phyloP scores from a whole-genome alignment of 495 filamentous ascomycete species.

The Parathielavia hyrcaniae region DNA sequence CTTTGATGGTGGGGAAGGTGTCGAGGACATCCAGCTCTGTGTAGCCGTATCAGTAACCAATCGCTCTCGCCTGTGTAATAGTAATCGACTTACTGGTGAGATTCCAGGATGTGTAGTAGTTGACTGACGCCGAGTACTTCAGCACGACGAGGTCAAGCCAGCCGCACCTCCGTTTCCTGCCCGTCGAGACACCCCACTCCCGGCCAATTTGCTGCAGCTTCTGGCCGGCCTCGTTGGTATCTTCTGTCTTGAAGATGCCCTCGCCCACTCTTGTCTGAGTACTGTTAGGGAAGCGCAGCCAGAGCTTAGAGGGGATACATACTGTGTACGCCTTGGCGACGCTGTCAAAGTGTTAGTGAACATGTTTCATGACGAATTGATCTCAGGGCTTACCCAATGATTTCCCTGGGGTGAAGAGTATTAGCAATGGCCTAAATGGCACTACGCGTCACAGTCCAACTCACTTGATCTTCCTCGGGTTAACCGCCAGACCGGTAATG shows the following conservation, averaged over 20 bases:
- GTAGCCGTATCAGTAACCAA: constrained; percentile 9
- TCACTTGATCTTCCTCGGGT: constrained; percentile 43
- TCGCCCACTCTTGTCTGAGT: constrained; percentile 59
- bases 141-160: constrained; percentile 89
- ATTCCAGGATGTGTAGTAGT: constrained; percentile 73
- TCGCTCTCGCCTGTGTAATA: constrained; percentile 24
- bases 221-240: constrained; percentile 49
- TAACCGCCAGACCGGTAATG: constrained; percentile 62
- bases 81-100: constrained; percentile 53
- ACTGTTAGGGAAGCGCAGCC: neutral
- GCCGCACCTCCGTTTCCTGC: constrained; percentile 75
- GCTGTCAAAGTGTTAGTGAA: constrained; percentile 30
- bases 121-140: constrained; percentile 64
- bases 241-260: constrained; percentile 82
- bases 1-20: constrained; percentile 71
- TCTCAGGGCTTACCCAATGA: constrained; percentile 28
- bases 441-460: neutral
- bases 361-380: neutral
- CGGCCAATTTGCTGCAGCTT: constrained; percentile 44
- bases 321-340: constrained; percentile 70
- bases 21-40: constrained; percentile 70
- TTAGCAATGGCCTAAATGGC: constrained; percentile 1
- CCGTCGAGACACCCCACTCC: constrained; percentile 72
- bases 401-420: constrained; percentile 30
- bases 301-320: neutral